These are phyloP conservation scores for Aaosphaeria arxii DNA, from an alignment of 2,329 filamentous ascomycete genomes.

Conservation along the genomic window DNA sequence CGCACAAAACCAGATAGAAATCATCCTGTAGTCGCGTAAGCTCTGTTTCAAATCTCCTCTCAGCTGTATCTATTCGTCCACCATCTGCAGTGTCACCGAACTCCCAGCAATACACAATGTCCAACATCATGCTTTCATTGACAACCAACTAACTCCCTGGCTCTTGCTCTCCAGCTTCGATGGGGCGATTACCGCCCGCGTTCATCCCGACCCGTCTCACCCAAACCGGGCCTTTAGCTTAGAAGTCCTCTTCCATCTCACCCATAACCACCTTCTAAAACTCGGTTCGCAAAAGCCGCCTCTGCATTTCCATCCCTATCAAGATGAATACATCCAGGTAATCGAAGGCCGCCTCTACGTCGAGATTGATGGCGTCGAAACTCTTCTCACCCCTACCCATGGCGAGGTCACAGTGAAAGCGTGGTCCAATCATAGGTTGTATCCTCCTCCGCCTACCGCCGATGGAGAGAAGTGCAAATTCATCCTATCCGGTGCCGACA, in stretches of 20 bases:
- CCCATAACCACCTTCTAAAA: slow-evolving; percentile 3
- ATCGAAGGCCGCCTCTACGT: slow-evolving; percentile 22
- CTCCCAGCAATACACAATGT: too few relatives aligned
- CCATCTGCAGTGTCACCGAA: too few relatives aligned
- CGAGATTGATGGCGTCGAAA: slow-evolving; percentile 23
- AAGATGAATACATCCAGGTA: slow-evolving; percentile 31
- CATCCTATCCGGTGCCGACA: slow-evolving; percentile 20
- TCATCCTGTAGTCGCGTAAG: too few relatives aligned
- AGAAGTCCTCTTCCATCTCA: slow-evolving; percentile 1
- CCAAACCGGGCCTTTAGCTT: slow-evolving; percentile 2
- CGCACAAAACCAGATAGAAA: too few relatives aligned
- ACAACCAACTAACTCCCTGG: too few relatives aligned
- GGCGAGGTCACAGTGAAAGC: slow-evolving; percentile 20
- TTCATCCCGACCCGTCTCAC: background rate
- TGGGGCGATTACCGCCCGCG: slow-evolving; percentile 1
- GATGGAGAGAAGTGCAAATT: slow-evolving; percentile 7
- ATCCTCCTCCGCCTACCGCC: slow-evolving; percentile 5
- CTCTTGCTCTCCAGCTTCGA: slow-evolving; percentile 3
- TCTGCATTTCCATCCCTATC: slow-evolving; percentile 32
- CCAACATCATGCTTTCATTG: too few relatives aligned
- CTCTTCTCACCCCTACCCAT: slow-evolving; percentile 20
- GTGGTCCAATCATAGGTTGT: slow-evolving; percentile 12
- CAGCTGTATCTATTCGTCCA: too few relatives aligned
- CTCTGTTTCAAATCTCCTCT: too few relatives aligned
- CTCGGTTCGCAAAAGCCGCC: slow-evolving; percentile 18